These are phyloP conservation scores for Zymoseptoria brevis DNA, from an alignment of 2,329 filamentous ascomycete genomes.

Conservation along the genomic window DNA sequence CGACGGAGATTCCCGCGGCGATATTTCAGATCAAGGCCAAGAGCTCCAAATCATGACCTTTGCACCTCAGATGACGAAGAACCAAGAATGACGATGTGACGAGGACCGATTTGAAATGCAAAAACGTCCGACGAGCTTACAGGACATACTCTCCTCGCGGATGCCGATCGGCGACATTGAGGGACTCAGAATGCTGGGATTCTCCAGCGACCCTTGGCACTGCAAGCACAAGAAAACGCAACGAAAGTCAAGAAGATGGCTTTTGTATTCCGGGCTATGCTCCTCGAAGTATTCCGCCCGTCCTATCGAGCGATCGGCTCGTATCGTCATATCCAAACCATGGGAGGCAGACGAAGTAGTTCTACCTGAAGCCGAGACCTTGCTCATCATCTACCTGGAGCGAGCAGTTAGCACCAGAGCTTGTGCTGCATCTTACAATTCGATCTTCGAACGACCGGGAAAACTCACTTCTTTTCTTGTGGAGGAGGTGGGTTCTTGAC, in stretches of 20 bases:
- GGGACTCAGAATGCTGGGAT: not conserved
- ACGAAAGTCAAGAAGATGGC: conserved; percentile 1
- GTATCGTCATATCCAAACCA: conserved; percentile 5
- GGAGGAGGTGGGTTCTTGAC: conserved; percentile 69
- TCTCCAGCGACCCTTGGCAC: not conserved
- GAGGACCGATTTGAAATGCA: not conserved
- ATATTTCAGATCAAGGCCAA: conserved; percentile 94
- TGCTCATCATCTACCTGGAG: not conserved
- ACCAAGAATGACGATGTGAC: not conserved
- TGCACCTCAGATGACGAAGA: not conserved
- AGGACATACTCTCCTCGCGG: not conserved
- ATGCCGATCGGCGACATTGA: not conserved
- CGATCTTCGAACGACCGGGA: not conserved
- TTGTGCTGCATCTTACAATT: not conserved
- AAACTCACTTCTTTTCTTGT: conserved; percentile 52
- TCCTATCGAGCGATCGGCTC: conserved; percentile 2
- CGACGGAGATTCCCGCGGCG: conserved; percentile 74
- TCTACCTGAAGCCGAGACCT: not conserved
- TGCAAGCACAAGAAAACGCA: not conserved
- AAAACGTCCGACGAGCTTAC: not conserved
- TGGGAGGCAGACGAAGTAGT: not conserved
- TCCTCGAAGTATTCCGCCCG: conserved; percentile 7
- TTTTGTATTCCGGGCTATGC: conserved; percentile 10
- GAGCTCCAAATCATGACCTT: conserved; percentile 53
- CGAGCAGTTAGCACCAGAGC: not conserved